Conservation (phyloP, 2,329 filamentous ascomycete genomes). For the Periconia sp. region DNA sequence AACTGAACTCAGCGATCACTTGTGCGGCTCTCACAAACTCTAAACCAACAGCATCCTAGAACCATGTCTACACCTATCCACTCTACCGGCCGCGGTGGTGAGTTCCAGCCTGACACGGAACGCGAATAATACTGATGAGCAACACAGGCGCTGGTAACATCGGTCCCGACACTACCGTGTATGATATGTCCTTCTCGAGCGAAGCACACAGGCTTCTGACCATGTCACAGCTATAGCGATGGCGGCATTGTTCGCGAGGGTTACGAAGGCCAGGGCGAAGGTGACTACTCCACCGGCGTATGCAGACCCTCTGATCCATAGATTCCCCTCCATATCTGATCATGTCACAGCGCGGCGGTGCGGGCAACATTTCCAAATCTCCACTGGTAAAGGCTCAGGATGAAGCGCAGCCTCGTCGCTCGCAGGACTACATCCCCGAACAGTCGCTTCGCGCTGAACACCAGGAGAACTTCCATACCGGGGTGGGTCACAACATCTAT, state of each 20-base stretch:
- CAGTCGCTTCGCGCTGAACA: constrained; percentile 40
- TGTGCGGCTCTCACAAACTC: no score
- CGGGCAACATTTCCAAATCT: constrained; percentile 46
- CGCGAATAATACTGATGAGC: constrained; percentile 7
- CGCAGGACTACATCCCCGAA: constrained; percentile 49
- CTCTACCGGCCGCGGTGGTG: constrained; percentile 62
- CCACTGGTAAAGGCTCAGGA: constrained; percentile 34
- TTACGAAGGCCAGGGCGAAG: constrained; percentile 38
- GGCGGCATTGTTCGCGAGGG: constrained; percentile 52
- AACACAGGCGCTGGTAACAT: constrained; percentile 60
- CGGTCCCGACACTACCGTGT: constrained; percentile 51
- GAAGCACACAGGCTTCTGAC: constrained; percentile 4
- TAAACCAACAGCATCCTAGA: no score
- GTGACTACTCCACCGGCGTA: constrained; percentile 45
- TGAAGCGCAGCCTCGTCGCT: constrained; percentile 23
- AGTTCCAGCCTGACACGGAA: constrained; percentile 7
- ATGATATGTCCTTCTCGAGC: constrained; percentile 12
- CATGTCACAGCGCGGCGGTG: constrained; percentile 37
- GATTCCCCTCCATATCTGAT: constrained; percentile 1
- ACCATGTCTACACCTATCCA: constrained; percentile 45
- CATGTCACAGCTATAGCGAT: constrained; percentile 42
- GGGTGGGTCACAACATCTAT: constrained; percentile 31
- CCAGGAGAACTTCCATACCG: constrained; percentile 52
- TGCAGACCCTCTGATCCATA: constrained; percentile 1
- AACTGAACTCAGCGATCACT: not conserved